Conservation (phyloP, 306 rosid species). For the Luffa aegyptiaca region DNA sequence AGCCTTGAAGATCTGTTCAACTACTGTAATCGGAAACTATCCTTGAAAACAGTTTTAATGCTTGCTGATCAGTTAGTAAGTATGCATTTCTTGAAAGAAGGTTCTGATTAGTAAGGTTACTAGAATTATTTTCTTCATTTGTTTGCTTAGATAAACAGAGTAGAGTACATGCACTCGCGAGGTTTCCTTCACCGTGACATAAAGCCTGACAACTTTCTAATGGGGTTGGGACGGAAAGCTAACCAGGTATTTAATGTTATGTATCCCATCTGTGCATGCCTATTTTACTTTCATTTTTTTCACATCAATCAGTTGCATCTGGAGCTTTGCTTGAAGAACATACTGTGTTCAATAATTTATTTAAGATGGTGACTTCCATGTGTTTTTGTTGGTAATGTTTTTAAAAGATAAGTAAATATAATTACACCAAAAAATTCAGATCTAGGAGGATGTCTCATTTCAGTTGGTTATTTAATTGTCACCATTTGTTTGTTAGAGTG, state of each 20-base stretch:
- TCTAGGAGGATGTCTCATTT: neutral
- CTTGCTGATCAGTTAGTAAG: slow-evolving; percentile 98
- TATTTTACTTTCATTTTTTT: neutral
- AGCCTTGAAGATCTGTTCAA: slow-evolving; percentile 94
- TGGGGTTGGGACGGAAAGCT: slow-evolving; percentile 98
- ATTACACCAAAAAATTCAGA: neutral
- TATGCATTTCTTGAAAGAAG: slow-evolving; percentile 11
- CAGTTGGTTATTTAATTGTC: neutral
- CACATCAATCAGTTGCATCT: neutral
- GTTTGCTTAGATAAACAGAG: slow-evolving; percentile 67
- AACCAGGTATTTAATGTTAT: slow-evolving; percentile 59
- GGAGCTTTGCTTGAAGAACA: neutral
- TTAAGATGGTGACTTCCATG: neutral
- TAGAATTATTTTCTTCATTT: slow-evolving; percentile 19
- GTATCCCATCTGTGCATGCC: neutral
- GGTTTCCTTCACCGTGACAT: slow-evolving; percentile 99
- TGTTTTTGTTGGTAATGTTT: neutral
- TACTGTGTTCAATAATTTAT: neutral
- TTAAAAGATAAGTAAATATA: neutral
- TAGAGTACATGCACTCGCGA: slow-evolving; percentile 93
- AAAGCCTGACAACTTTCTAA: slow-evolving; percentile 97
- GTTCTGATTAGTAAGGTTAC: slow-evolving; percentile 2
- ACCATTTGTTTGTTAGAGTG: neutral
- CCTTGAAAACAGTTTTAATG: slow-evolving; percentile 93
- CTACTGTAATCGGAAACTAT: slow-evolving; percentile 74